Evolutionary conservation across 108 stramenopile species (phyloP), one percentile per base, ranked within the genome.

Genomic region (Nitzschia sp.): DNA sequence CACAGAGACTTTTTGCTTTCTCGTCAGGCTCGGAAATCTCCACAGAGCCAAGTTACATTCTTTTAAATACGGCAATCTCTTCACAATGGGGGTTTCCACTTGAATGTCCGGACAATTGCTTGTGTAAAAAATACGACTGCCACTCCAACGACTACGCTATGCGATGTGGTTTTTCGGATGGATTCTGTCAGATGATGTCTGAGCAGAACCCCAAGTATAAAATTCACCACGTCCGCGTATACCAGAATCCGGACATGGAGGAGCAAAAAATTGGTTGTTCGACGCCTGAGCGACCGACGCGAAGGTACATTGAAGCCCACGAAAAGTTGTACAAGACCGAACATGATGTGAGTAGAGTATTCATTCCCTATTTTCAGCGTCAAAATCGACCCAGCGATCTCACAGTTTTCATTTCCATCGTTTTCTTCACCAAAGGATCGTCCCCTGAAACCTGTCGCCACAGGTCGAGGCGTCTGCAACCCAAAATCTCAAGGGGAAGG

Each of bases 11-110:
- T 41, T 6, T 9, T 41, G 38, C 6, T 36, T 35, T 16, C 30
- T 57, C 31, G 5, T 29, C 26, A 64, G 96, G 96, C 16, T 58
- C 88, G 3, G 87, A 93, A 73, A 94, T 98, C 55, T 96, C 96
- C 15, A 72, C 81, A 29, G 98, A 98, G 74, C 98, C 98, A 8
- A 88, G 75, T 69, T 97, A 96, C 75, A 76, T 99, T 50, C 27
- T 99, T 1, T 61, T 97, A 61, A 99, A 99, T 73, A 99, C 97
- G 11, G 98, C 98, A 0, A 74, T 99, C 21, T 95, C 92, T 45
- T 77, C 68, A 8, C 88, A 91, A 46, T 99, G 98, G 98, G 98
- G 97, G 44, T 94, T 92, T 63, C 93, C 93, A 26, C 9, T 46
- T 19, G 68, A 87, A 53, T 90, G 93, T 48, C 90, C 93, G 1